phyloP scores from a whole-genome alignment of 257 asterid genomes.

The Nicotiana undulata region DNA sequence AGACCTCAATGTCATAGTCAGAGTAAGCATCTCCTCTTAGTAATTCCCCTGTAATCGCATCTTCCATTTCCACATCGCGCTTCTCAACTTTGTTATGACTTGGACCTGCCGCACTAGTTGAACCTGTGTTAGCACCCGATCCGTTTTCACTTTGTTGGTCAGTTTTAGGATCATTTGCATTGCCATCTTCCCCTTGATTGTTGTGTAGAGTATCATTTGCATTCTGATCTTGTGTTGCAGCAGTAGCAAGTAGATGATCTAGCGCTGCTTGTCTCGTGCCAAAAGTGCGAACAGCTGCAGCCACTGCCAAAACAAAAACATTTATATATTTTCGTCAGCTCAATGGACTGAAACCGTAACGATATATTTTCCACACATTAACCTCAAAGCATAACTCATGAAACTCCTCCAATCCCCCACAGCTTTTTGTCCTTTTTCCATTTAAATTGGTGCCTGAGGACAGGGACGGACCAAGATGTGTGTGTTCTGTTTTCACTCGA shows the following conservation, averaged over 20 bases:
- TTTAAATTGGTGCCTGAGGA: not conserved
- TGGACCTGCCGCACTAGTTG: conserved; percentile 26
- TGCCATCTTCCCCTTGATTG: conserved; percentile 4
- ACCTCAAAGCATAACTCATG: not conserved
- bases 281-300: conserved; percentile 38
- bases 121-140: conserved; percentile 5
- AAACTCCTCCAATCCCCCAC: not conserved
- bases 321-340: not conserved
- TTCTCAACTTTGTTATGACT: conserved; percentile 1
- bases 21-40: conserved; percentile 62
- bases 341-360: not conserved
- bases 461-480: not conserved
- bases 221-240: not conserved
- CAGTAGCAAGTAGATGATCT: conserved; percentile 32
- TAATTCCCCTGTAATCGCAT: conserved; percentile 59
- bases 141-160: not conserved
- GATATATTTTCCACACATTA: not conserved
- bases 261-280: conserved; percentile 48
- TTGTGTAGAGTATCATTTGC: conserved; percentile 10
- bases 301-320: conserved; percentile 33
- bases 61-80: conserved; percentile 81
- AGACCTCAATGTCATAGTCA: conserved; percentile 73
- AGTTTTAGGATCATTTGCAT: not conserved
- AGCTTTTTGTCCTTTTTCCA: not conserved
- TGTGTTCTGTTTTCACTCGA: not conserved